Base-by-base conservation (phyloP, 805 yeast genomes). In the Sporopachydermia quercuum region DNA sequence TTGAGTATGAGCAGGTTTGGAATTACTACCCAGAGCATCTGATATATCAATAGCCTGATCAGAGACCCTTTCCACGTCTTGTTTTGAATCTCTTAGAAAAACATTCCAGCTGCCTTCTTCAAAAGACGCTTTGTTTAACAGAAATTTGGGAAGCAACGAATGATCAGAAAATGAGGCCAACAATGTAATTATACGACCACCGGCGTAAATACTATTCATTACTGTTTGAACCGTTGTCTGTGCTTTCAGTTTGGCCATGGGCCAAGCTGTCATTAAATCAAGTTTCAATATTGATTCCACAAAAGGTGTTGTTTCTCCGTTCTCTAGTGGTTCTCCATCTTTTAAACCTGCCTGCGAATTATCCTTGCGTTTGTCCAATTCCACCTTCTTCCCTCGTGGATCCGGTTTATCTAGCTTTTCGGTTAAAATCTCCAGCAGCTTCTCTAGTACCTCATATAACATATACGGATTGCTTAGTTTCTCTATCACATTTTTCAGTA, bases 381-480 rank as follows among this genome's bases (percentile, higher is more conserved):
- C 15, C 8, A 6, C 15, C 3, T 36, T 36, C 18, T 16, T 15
- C 11, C 18, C 27, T n/a, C n/a, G n/a, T n/a, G n/a, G n/a, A n/a
- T n/a, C n/a, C n/a, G n/a, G n/a, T n/a, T n/a, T n/a, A n/a, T n/a
- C n/a, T 13, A 36, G 13, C 18, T 36, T 39, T 33, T 14, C 36
- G 30, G 39, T 41, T 16, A 37, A 19, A 3, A 27, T n/a, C n/a
- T 23, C 30, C 30, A 23, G n/a, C 30, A 23, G n/a, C 30, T 53
- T 19, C 4, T 42, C 44, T 4, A 66, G 46, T 3, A 71, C 51
- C 19, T 65, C 70, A 61, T 74, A 67, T 2, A 72, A 45, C 51
- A 68, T 63, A 54, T 68, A 72, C n/a, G 71, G 71, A 41, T 71
- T 73, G 5, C 66, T 56, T 13, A 71, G 42, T 46, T 68, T 68